phyloP scores from a whole-genome alignment of 176 grass and related monocot species.

The Dendrocalamus sinicus region DNA sequence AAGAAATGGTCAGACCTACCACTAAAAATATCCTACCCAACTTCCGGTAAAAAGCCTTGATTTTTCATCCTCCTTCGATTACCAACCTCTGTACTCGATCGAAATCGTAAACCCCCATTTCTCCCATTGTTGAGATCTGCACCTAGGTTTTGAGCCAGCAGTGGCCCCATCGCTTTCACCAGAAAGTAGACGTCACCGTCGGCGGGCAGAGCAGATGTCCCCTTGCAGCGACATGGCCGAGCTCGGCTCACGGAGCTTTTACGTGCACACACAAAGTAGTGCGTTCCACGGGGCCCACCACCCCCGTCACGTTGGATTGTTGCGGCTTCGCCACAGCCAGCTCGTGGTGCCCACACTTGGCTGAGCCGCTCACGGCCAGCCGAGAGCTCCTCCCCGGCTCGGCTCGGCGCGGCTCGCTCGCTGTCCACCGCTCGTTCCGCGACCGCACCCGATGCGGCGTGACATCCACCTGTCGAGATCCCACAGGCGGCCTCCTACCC shows the following conservation, averaged over 20 bases:
- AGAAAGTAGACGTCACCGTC: slow-evolving; percentile 41
- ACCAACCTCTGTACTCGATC: neutral
- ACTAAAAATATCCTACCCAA: too few relatives aligned
- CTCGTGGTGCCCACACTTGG: neutral
- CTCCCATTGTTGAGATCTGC: slow-evolving; percentile 21
- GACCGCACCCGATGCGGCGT: slow-evolving; percentile 14
- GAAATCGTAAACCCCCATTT: neutral
- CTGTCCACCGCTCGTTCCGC: slow-evolving; percentile 23
- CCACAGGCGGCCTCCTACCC: neutral
- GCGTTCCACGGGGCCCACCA: neutral
- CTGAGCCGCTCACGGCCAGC: neutral
- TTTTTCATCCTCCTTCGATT: neutral
- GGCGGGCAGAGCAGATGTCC: neutral
- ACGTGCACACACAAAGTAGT: neutral
- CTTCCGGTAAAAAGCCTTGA: neutral
- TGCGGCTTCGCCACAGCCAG: neutral
- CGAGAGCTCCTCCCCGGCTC: neutral
- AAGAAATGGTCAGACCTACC: neutral
- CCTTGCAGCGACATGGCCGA: slow-evolving; percentile 1
- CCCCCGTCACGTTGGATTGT: neutral
- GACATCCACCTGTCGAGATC: slow-evolving; percentile 44
- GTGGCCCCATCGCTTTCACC: slow-evolving; percentile 45
- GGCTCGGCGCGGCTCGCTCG: neutral
- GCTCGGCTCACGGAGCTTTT: neutral
- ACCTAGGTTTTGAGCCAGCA: neutral